These are phyloP conservation scores for Coriaria nepalensis DNA, from an alignment of 306 rosid species.

Conservation along the genomic window DNA sequence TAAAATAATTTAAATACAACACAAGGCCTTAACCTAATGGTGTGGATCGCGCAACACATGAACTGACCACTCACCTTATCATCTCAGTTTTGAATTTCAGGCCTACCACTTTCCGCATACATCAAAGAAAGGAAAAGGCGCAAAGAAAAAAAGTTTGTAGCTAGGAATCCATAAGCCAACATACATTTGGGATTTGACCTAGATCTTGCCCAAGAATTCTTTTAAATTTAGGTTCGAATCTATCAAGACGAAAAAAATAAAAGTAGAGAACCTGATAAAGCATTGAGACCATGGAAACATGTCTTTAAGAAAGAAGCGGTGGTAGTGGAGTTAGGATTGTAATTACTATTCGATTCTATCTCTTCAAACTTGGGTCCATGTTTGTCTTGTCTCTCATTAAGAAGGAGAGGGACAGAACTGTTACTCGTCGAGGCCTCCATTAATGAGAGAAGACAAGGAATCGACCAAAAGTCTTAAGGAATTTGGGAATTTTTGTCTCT, in stretches of 20 bases:
- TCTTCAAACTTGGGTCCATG: constrained; percentile 12
- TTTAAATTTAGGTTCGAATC: too few relatives aligned
- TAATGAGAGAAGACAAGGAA: neutral
- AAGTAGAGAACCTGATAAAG: constrained; percentile 16
- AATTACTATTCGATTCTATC: constrained; percentile 4
- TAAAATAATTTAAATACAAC: too few relatives aligned
- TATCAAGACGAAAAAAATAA: too few relatives aligned
- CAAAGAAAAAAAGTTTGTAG: neutral
- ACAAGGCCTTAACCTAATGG: too few relatives aligned
- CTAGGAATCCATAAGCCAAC: neutral
- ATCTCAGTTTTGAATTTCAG: too few relatives aligned
- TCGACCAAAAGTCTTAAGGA: too few relatives aligned
- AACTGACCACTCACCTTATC: too few relatives aligned
- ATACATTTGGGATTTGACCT: too few relatives aligned
- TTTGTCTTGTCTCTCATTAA: constrained; percentile 10
- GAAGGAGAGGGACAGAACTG: constrained; percentile 20
- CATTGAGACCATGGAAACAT: constrained; percentile 33
- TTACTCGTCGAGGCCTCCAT: constrained; percentile 13
- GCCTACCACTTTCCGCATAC: too few relatives aligned
- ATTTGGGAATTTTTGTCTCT: too few relatives aligned
- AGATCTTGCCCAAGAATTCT: too few relatives aligned
- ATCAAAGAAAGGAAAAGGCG: neutral
- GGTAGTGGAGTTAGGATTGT: neutral
- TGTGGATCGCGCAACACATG: too few relatives aligned
- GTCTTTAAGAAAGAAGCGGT: constrained; percentile 22